Conservation (phyloP, 2,329 filamentous ascomycete species). For the Geosmithia morbida region DNA sequence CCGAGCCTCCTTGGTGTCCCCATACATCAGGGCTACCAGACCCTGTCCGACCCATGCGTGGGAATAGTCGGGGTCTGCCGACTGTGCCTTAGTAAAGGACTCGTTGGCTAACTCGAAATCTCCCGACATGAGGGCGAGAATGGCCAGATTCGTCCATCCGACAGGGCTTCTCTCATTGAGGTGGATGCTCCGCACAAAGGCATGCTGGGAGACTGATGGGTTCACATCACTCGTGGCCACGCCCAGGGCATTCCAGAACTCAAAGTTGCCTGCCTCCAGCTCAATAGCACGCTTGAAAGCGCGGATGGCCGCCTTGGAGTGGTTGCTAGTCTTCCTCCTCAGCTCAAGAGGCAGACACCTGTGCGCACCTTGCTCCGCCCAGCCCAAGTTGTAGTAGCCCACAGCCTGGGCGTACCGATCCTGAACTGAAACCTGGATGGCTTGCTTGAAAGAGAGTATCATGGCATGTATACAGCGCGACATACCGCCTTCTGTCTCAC, state of each 20-base stretch:
- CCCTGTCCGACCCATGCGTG: conserved; percentile 92
- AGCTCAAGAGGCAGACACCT: conserved; percentile 39
- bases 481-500: conserved; percentile 22
- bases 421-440: conserved; percentile 55
- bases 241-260: conserved; percentile 95
- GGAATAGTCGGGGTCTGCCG: conserved; percentile 84
- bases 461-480: conserved; percentile 52
- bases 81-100: conserved; percentile 81
- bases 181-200: conserved; percentile 84
- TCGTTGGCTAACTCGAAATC: conserved; percentile 80
- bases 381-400: conserved; percentile 94
- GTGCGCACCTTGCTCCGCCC: conserved; percentile 79
- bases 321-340: conserved; percentile 46
- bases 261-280: conserved; percentile 80
- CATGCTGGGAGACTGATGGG: conserved; percentile 79
- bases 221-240: conserved; percentile 80
- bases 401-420: conserved; percentile 84
- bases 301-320: conserved; percentile 67
- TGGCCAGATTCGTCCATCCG: conserved; percentile 83
- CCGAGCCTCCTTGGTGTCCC: conserved; percentile 63
- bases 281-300: conserved; percentile 96
- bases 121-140: conserved; percentile 70
- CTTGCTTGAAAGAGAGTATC: conserved; percentile 78
- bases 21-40: conserved; percentile 63
- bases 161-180: conserved; percentile 77